Evolutionary conservation across 306 rosid species (phyloP).

Genomic region (Abrus pulchellus): DNA sequence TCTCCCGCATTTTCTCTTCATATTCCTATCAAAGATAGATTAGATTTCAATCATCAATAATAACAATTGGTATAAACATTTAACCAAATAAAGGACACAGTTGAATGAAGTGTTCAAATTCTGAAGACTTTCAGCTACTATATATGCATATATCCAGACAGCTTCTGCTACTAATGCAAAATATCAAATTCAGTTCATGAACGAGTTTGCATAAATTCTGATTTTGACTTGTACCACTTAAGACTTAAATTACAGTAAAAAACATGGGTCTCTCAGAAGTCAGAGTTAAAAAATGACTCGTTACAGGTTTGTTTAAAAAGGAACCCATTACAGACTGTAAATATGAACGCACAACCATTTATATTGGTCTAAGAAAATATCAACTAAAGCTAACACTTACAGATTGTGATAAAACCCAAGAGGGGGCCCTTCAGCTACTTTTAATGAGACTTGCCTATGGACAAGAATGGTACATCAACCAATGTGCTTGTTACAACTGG

Average conservation of each 20-base stretch:
- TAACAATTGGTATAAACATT: conserved; percentile 17
- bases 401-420: conserved; percentile 41
- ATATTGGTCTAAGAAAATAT: conserved; percentile 36
- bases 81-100: conserved; percentile 41
- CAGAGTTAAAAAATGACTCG: conserved; percentile 17
- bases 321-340: conserved; percentile 28
- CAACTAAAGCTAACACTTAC: conserved; percentile 46
- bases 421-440: conserved; percentile 40
- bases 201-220: conserved; percentile 21
- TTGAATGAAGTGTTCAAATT: neutral
- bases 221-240: conserved; percentile 34
- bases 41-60: conserved; percentile 38
- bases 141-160: conserved; percentile 28
- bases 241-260: conserved; percentile 20
- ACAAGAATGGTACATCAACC: conserved; percentile 47
- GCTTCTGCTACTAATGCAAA: conserved; percentile 39
- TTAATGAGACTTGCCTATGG: conserved; percentile 44
- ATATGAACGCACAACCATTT: conserved; percentile 33
- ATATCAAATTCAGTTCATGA: conserved; percentile 30
- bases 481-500: conserved; percentile 46
- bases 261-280: conserved; percentile 24
- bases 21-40: conserved; percentile 76
- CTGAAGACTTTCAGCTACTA: neutral
- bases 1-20: conserved; percentile 88
- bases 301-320: conserved; percentile 17